Percentiles rank a stretch among this genome's conserved stretches.
Evolutionary conservation across 768 basidiomycete species (phyloP).

Genomic region (Flagelloscypha sp.): DNA sequence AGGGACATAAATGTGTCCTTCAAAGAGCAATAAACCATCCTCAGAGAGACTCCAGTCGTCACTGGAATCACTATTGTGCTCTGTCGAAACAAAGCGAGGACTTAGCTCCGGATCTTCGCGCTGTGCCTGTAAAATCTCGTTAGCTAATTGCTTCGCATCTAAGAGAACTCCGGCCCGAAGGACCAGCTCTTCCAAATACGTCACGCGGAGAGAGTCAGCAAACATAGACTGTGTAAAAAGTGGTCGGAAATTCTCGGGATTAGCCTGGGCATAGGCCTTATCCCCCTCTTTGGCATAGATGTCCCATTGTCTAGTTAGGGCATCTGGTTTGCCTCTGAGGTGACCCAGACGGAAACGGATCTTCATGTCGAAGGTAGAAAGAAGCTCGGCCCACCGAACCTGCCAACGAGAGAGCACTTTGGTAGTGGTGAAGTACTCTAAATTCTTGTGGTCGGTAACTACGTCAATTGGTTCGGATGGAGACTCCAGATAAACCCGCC

Average conservation of each 20-base stretch:
- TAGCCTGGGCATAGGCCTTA: constrained; percentile 9
- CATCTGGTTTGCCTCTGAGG: constrained; percentile 11
- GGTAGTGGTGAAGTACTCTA: constrained; percentile 16
- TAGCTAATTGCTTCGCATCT: too few species aligned
- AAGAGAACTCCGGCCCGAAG: too few species aligned
- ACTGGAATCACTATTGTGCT: too few species aligned
- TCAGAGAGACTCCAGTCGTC: too few species aligned
- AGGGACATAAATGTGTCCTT: constrained; percentile 13
- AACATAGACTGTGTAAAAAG: constrained; percentile 10
- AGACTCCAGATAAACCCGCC: constrained; percentile 15
- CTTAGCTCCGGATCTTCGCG: too few species aligned
- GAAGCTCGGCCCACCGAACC: constrained; percentile 20
- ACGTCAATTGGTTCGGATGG: constrained; percentile 10
- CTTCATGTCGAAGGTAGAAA: constrained; percentile 11
- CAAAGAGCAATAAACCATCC: too few species aligned
- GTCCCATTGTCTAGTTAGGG: constrained; percentile 10
- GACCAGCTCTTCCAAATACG: too few species aligned
- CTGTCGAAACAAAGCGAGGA: too few species aligned
- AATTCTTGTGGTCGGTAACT: constrained; percentile 17
- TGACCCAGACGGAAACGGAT: constrained; percentile 15
- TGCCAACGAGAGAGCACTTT: constrained; percentile 20
- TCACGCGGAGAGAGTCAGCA: constrained; percentile 3
- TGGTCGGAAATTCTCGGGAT: constrained; percentile 12
- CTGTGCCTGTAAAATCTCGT: too few species aligned
- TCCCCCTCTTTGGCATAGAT: constrained; percentile 11